Conservation (phyloP, 768 basidiomycete genomes). For the Aureoboletus auriporus region DNA sequence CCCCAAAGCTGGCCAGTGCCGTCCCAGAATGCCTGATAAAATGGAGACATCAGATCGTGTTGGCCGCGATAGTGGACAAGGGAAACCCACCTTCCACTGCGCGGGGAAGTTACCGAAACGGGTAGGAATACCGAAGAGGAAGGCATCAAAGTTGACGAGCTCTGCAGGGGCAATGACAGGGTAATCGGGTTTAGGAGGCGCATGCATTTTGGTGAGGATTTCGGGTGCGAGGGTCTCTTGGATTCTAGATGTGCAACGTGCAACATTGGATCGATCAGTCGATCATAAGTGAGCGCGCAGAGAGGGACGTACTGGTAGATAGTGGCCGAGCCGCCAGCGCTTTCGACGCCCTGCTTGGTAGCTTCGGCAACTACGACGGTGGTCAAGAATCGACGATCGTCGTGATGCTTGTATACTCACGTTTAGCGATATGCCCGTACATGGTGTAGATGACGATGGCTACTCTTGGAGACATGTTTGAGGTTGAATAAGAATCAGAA, state of each 20-base stretch:
- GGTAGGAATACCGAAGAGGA: slow-evolving; percentile 41
- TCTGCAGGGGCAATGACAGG: slow-evolving; percentile 12
- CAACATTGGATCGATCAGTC: not conserved
- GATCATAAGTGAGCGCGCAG: not conserved
- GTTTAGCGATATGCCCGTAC: slow-evolving; percentile 67
- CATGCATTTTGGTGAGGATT: slow-evolving; percentile 63
- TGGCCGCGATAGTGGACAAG: not conserved
- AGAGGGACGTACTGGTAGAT: slow-evolving; percentile 52
- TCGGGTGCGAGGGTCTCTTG: slow-evolving; percentile 74
- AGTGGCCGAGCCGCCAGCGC: slow-evolving; percentile 46
- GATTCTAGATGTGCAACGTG: slow-evolving; percentile 43
- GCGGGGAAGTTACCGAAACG: slow-evolving; percentile 46
- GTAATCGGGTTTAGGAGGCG: slow-evolving; percentile 65
- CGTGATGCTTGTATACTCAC: slow-evolving; percentile 38
- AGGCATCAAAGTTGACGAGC: slow-evolving; percentile 31
- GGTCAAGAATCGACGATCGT: not conserved
- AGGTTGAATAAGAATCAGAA: not conserved
- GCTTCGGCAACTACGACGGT: slow-evolving; percentile 55
- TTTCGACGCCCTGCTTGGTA: slow-evolving; percentile 42
- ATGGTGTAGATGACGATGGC: slow-evolving; percentile 73
- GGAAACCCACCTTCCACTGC: slow-evolving; percentile 55
- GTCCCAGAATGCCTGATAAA: slow-evolving; percentile 67
- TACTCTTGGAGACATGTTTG: slow-evolving; percentile 41
- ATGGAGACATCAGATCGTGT: not conserved
- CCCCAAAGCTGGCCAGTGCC: slow-evolving; percentile 65